These are phyloP conservation scores for Mycena haematopus DNA, from an alignment of 768 basidiomycete genomes.

Conservation along the genomic window DNA sequence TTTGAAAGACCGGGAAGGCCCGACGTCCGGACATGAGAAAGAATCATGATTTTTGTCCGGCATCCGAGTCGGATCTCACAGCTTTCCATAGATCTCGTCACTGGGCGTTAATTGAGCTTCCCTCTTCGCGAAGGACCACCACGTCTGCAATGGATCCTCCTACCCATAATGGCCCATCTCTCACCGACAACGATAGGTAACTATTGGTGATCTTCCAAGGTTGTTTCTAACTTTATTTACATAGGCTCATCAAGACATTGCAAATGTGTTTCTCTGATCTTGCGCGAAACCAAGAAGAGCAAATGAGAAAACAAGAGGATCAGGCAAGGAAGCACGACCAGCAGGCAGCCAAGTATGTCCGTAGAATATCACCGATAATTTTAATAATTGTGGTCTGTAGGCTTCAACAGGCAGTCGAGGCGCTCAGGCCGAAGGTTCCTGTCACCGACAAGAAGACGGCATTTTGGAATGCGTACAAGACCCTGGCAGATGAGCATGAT, in stretches of 20 bases:
- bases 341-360: neutral
- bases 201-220: neutral
- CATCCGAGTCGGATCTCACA: too few relatives aligned
- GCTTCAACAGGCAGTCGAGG: neutral
- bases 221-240: neutral
- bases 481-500: constrained; percentile 12
- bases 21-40: too few relatives aligned
- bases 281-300: neutral
- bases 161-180: neutral
- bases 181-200: neutral
- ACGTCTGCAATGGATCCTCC: neutral
- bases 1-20: too few relatives aligned
- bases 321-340: neutral
- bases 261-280: neutral
- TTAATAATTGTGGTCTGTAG: neutral
- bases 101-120: neutral
- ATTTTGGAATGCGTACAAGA: constrained; percentile 13
- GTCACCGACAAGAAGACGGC: constrained; percentile 2
- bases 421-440: neutral
- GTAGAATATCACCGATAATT: neutral
- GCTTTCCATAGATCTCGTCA: neutral
- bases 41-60: too few relatives aligned
- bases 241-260: neutral
- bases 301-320: neutral
- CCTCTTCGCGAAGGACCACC: neutral